Evolutionary conservation across 1,284 basidiomycete species (phyloP), one percentile per base, ranked within the genome.

Genomic region (Moesziomyces sp.): DNA sequence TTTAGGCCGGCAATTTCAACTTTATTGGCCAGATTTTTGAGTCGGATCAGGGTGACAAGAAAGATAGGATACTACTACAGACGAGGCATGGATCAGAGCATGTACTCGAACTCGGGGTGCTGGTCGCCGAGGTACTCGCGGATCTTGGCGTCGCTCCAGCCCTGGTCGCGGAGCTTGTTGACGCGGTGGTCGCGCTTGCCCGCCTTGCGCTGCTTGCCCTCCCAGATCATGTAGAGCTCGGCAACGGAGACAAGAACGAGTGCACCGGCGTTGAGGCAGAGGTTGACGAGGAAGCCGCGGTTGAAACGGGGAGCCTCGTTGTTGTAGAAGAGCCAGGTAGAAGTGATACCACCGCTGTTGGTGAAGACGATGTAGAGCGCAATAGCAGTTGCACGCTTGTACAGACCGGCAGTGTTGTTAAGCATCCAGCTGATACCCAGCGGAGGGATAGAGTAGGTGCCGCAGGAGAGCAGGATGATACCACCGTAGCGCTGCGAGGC

Each of bases 351-450:
- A 10, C 78, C 79, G 16, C 48, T 46, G 55, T 81, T 81, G 16
- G 78, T 78, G 19, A 74, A 69, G 21, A 81, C 74, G 47, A 80
- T 80, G 46, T 77, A 63, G 6, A 80, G 53, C 0, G 74, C 78
- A 23, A 78, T 74, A 18, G 54, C 49, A 2, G 75, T 81, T 11
- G 79, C 79, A 13, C 79, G 70, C 53, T 82, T 81, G 62, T 77
- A 80, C 38, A 73, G 69, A 0, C 73, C 64, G 5, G 64, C 57
- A 6, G 70, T 65, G 50, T 76, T 73, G 50, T 76, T 79, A n/a
- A 73, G 66, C 61, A 74, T 69, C 71, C 71, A 74, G 42, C 54
- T 65, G 55, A 74, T 74, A n/a, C 71, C 71, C 24, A 74, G 52
- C 6, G 71, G 71, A 23, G 71, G 65, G 13, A 74, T 55, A 11